phyloP scores from a whole-genome alignment of 177 flowering plant genomes.

The Vitis hybrid region DNA sequence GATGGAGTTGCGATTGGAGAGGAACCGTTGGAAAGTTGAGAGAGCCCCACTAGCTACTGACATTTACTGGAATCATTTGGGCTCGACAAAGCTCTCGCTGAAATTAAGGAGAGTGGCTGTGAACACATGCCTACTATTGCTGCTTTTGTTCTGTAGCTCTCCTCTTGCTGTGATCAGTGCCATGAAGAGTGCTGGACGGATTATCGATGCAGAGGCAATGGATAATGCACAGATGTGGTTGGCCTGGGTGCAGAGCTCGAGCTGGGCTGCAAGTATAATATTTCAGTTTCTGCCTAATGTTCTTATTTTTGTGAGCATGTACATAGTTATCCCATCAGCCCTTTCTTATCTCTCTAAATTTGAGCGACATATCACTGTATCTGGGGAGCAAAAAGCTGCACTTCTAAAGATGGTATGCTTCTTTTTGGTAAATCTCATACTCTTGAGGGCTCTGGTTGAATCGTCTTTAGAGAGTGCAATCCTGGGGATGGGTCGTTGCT shows the following conservation, averaged over 20 bases:
- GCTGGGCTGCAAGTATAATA: conserved; percentile 81
- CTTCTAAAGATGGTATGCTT: conserved; percentile 96
- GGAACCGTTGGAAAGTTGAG: conserved; percentile 94
- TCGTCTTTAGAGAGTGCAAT: conserved; percentile 83
- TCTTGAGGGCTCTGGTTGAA: conserved; percentile 81
- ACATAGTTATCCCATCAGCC: conserved; percentile 83
- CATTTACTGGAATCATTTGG: conserved; percentile 95
- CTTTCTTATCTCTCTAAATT: conserved; percentile 90
- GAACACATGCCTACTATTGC: conserved; percentile 72
- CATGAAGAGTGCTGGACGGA: conserved; percentile 78
- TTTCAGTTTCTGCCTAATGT: conserved; percentile 96
- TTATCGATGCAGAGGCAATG: conserved; percentile 91
- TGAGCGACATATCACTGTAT: conserved; percentile 86
- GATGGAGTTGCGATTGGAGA: conserved; percentile 75
- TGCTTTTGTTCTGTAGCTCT: conserved; percentile 92
- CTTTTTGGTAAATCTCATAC: conserved; percentile 90
- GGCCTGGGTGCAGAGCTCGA: conserved; percentile 84
- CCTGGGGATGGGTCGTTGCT: conserved; percentile 91
- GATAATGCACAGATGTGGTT: conserved; percentile 87
- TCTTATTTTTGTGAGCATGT: conserved; percentile 94
- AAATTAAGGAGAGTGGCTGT: conserved; percentile 78
- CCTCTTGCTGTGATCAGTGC: conserved; percentile 93
- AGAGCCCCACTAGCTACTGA: conserved; percentile 92
- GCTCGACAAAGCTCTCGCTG: conserved; percentile 65
- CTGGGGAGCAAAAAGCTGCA: conserved; percentile 96